A percentile compares a stretch with the other conserved stretches of the same genome.
phyloP scores from a whole-genome alignment of 371 early-diverging fungal genomes.

The Conidiobolus incongruus region DNA sequence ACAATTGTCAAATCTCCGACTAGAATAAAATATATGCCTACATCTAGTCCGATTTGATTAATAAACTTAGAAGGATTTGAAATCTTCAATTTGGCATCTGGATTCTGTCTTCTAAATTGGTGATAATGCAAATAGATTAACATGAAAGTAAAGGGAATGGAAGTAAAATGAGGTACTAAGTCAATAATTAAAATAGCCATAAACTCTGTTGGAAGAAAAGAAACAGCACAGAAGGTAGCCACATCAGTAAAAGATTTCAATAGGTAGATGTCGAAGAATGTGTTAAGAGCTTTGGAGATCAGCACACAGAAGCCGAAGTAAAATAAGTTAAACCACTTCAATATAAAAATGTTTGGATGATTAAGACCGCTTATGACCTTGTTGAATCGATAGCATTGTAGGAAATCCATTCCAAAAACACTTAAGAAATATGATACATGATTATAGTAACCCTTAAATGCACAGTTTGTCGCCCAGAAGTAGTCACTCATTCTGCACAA shows the following conservation, averaged over 20 bases:
- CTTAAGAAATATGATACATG: not conserved
- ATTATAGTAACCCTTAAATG: slow-evolving; percentile 1
- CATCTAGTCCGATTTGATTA: too few species aligned
- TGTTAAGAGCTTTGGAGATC: not conserved
- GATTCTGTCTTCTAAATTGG: too few species aligned
- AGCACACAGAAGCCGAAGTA: too few species aligned
- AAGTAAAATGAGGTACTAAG: not conserved
- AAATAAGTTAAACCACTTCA: too few species aligned
- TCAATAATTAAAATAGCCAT: not conserved
- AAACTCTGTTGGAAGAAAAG: not conserved
- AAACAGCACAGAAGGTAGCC: not conserved
- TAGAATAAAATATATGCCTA: not conserved
- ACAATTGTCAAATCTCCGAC: not conserved
- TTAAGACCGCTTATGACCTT: too few species aligned
- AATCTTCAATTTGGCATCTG: too few species aligned
- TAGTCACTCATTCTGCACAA: not conserved
- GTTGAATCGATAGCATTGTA: not conserved
- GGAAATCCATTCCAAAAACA: not conserved
- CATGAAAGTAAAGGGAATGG: not conserved
- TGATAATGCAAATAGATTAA: too few species aligned
- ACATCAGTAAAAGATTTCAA: too few species aligned
- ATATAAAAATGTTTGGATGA: too few species aligned
- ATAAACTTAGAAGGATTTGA: too few species aligned
- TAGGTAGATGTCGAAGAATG: too few species aligned
- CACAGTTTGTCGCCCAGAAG: not conserved